Evolutionary conservation across 2,329 filamentous ascomycete genomes (phyloP).

Genomic region (Pestalotiopsis sp.): DNA sequence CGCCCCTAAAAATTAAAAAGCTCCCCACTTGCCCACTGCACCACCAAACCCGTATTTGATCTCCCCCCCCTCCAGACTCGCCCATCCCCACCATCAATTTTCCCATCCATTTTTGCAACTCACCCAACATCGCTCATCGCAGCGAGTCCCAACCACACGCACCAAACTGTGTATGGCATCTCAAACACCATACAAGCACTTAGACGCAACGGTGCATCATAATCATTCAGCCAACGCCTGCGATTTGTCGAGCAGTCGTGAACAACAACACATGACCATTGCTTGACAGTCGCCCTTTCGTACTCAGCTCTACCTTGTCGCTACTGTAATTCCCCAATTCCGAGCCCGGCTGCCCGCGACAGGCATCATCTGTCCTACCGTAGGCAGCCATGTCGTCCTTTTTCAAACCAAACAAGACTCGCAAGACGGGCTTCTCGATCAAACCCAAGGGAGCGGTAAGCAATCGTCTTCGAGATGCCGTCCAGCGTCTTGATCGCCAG

Average conservation of each 20-base stretch:
- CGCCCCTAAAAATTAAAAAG: not conserved
- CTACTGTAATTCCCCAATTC: not conserved
- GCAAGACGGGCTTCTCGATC: constrained; percentile 38
- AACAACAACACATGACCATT: not conserved
- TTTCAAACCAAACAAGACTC: constrained; percentile 42
- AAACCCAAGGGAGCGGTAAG: constrained; percentile 48
- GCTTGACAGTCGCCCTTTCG: not conserved
- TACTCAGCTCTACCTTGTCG: not conserved
- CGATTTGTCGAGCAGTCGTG: not conserved
- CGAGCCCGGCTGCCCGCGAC: constrained; percentile 1
- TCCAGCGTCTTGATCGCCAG: constrained; percentile 28
- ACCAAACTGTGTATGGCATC: constrained; percentile 9
- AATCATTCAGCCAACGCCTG: not conserved
- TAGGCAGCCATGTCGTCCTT: constrained; percentile 47
- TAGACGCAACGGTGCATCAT: constrained; percentile 13
- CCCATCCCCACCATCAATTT: constrained; percentile 1
- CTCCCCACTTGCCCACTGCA: constrained; percentile 5
- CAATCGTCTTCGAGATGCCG: constrained; percentile 52
- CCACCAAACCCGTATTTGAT: not conserved
- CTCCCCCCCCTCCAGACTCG: not conserved
- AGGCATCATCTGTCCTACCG: not conserved
- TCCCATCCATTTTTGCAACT: not conserved
- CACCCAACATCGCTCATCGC: not conserved
- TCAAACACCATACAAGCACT: not conserved
- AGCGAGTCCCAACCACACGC: not conserved